Conservation (phyloP, 2,329 filamentous ascomycete species). For the Tolypocladium cylindrosporum region DNA sequence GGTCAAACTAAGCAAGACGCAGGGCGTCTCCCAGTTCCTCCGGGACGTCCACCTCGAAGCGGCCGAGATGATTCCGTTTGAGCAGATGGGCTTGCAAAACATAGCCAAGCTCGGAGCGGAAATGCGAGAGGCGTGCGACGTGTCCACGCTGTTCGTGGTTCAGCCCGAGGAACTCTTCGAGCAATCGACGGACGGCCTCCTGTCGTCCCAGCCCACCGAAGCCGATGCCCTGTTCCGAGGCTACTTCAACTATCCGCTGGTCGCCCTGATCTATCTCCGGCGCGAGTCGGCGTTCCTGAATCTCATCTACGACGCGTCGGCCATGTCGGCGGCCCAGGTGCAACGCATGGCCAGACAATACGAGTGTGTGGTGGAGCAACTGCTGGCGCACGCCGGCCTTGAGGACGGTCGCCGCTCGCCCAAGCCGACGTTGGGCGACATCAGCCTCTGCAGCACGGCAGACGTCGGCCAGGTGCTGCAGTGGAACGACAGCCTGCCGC, state of each 20-base stretch:
- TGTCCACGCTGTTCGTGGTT: constrained; percentile 17
- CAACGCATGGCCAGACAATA: too few relatives aligned
- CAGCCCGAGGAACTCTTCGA: constrained; percentile 7
- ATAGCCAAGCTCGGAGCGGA: constrained; percentile 8
- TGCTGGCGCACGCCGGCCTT: too few relatives aligned
- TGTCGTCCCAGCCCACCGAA: not conserved
- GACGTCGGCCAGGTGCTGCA: too few relatives aligned
- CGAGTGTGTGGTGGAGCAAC: too few relatives aligned
- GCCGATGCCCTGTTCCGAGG: too few relatives aligned
- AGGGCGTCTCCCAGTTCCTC: constrained; percentile 4
- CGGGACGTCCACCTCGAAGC: constrained; percentile 6
- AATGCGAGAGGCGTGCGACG: constrained; percentile 8
- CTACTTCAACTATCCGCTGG: not conserved
- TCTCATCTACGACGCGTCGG: too few relatives aligned
- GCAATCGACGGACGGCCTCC: not conserved
- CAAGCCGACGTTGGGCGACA: too few relatives aligned
- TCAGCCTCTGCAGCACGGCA: too few relatives aligned
- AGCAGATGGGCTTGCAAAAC: constrained; percentile 8
- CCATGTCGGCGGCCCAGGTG: too few relatives aligned
- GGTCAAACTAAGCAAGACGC: constrained; percentile 20
- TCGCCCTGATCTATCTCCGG: too few relatives aligned
- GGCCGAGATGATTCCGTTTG: constrained; percentile 7
- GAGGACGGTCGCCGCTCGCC: too few relatives aligned
- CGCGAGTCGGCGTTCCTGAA: too few relatives aligned
- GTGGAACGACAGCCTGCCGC: not conserved